Base-by-base conservation (phyloP, 805 yeast genomes). In the Torulaspora indica region DNA sequence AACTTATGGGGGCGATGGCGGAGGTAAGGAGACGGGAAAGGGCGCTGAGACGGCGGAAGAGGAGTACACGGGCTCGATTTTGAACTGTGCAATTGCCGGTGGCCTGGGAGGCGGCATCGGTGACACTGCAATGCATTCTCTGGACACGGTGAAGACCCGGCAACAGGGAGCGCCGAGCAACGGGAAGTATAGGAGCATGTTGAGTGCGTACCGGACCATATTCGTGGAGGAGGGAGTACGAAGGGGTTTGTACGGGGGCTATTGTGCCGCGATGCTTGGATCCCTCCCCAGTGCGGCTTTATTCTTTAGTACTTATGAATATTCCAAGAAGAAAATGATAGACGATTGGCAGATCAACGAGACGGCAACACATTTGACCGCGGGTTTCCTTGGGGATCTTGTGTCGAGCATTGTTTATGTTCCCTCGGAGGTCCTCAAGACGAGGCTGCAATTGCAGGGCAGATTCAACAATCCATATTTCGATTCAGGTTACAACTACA, bases 91-190 rank as follows among this genome's bases (percentile, higher is more conserved):
- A 72, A 43, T 89, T 31, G 96, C 97, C 0, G 98, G 98, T 33
- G 97, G 95, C 0, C 67, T 91, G 38, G 98, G 98, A 6, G 98
- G 98, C 1, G 81, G 86, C 43, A 77, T 90, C 30, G 98, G 97
- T 10, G 98, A 91, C 58, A 76, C 93, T 1, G 69, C 79, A 24
- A 93, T 93, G 97, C 97, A 93, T 66, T 90, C 98, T 0, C 68
- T 93, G 28, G 99, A 93, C 61, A 93, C 98, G 0, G 96, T 93
- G 25, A 93, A 93, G 63, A 93, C 98, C 2, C 74, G 98, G 50
- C 98, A 93, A 63, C 99, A 93, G 61, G 98, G 96, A n/a, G 85
- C 95, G 3, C 81, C 85, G 17, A 70, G 73, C 51, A 52, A 53
- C 10, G 51, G 70, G 5, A 84, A 86, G 63, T 91, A 91, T 64